Evolutionary conservation across 225 moss, liverwort and hornwort species (phyloP), one percentile per base, ranked within the genome.

Genomic region (Ulota crispa): DNA sequence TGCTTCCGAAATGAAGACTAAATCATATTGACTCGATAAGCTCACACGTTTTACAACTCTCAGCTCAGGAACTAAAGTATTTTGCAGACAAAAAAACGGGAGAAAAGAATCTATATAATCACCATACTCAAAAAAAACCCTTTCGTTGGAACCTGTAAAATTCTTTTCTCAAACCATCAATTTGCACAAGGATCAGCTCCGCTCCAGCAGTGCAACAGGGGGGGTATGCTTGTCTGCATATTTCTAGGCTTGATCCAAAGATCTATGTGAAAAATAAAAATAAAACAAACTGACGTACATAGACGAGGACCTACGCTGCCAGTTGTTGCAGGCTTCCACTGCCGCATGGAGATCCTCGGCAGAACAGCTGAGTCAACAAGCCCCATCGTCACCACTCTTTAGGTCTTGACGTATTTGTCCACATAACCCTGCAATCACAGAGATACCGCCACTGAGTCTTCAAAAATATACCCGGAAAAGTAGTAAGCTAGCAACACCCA

Each of bases 401-500:
- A 91, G 42, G 83, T 77, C 69, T 86, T 93, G 62, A 90, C 89
- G 79, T 95, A 95, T 80, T 95, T 97, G 84, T 97, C 92, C 64
- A 97, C 94, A 79, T 97, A 97, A 66, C 95, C 97, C 97, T 97
- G 92, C 70, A 79, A 55, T 12, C 68, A 27, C 32, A 78, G 1
- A 42, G 11, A 6, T 2, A 28, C 15, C 67, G 27, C 1, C 55
- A 61, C 23, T 79, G 0, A 78, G 82, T 7, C 7, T 8, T 50
- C 16, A 50, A 20, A 1, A 64, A 68, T 8, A 31, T 0, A 26
- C 18, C 18, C 18, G 18, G 5, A 50, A 50, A 50, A 18, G 50
- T 5, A 50, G 50, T 50, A 18, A 34, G 34, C 4, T 34, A 34
- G 34, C 4, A 34, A 34, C 34, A 34, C 34, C 34, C 4, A 34